These are phyloP conservation scores for Cutaneotrichosporon sp. DNA, from an alignment of 1,284 basidiomycete genomes.

Conservation along the genomic window DNA sequence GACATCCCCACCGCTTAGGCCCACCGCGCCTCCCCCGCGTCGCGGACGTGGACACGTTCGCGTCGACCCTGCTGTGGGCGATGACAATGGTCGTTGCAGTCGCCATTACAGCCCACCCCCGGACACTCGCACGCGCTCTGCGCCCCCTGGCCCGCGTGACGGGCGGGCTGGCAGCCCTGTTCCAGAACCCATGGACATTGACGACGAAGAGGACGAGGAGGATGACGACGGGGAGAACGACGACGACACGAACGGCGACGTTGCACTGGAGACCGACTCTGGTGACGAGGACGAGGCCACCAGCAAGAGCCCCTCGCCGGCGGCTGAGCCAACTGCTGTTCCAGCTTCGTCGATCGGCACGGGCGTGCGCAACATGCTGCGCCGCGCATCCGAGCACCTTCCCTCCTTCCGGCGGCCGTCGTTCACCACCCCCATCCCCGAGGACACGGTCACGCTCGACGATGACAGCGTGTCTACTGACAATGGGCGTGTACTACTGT, in stretches of 20 bases:
- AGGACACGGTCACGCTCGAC: slow-evolving; percentile 6
- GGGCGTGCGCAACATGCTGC: slow-evolving; percentile 31
- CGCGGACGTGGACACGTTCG: slow-evolving; percentile 43
- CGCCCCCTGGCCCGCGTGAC: slow-evolving; percentile 39
- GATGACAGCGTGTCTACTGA: neutral
- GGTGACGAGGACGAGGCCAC: neutral
- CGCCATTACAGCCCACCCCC: slow-evolving; percentile 45
- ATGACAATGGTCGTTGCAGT: slow-evolving; percentile 30
- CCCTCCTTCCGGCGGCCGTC: slow-evolving; percentile 32
- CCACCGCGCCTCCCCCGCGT: slow-evolving; percentile 31
- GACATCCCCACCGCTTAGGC: slow-evolving; percentile 21
- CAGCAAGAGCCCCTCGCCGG: neutral
- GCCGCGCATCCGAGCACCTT: slow-evolving; percentile 42
- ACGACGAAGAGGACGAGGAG: slow-evolving; percentile 59
- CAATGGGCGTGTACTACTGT: slow-evolving; percentile 5
- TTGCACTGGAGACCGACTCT: neutral
- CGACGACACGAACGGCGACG: slow-evolving; percentile 42
- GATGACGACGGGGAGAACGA: slow-evolving; percentile 58
- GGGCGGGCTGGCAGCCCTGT: slow-evolving; percentile 44
- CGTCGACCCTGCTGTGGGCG: slow-evolving; percentile 27
- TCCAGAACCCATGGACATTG: slow-evolving; percentile 39
- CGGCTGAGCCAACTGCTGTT: neutral
- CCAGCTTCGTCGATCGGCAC: slow-evolving; percentile 1
- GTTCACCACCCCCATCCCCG: slow-evolving; percentile 1
- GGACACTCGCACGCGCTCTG: slow-evolving; percentile 19